Percentiles rank a stretch among this genome's conserved stretches.
These are phyloP conservation scores for Thielaviopsis euricoi DNA, from an alignment of 2,329 filamentous ascomycete genomes.

Conservation along the genomic window DNA sequence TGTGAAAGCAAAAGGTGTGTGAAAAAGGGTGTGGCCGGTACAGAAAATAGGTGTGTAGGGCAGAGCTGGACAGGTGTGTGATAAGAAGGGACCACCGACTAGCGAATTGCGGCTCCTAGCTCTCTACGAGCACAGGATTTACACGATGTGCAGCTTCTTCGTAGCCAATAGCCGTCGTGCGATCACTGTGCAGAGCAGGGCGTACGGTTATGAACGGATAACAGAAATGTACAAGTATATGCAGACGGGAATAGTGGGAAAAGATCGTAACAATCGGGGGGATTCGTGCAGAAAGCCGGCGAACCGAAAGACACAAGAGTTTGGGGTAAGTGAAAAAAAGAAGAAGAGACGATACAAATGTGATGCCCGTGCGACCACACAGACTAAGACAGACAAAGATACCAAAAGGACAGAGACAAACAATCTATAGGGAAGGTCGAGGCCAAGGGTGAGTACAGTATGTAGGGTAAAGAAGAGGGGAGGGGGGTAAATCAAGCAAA, in stretches of 20 bases:
- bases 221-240: background rate
- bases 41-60: background rate
- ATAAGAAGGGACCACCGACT: background rate
- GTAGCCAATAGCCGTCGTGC: too few relatives aligned
- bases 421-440: background rate
- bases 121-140: background rate
- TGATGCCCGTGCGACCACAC: constrained; percentile 6
- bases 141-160: background rate
- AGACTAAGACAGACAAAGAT: background rate
- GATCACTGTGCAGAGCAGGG: background rate
- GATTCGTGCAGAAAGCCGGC: background rate
- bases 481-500: constrained; percentile 1
- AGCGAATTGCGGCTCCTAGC: constrained; percentile 4
- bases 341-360: background rate
- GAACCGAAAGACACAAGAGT: background rate
- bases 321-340: too few relatives aligned
- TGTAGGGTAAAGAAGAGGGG: background rate
- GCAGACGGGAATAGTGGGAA: background rate
- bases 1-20: background rate
- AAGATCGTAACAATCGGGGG: background rate
- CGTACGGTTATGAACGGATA: background rate
- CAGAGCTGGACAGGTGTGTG: background rate
- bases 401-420: background rate
- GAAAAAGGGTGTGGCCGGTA: background rate
- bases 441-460: background rate